phyloP scores from a whole-genome alignment of 306 rosid genomes.

The Malus asiatica region DNA sequence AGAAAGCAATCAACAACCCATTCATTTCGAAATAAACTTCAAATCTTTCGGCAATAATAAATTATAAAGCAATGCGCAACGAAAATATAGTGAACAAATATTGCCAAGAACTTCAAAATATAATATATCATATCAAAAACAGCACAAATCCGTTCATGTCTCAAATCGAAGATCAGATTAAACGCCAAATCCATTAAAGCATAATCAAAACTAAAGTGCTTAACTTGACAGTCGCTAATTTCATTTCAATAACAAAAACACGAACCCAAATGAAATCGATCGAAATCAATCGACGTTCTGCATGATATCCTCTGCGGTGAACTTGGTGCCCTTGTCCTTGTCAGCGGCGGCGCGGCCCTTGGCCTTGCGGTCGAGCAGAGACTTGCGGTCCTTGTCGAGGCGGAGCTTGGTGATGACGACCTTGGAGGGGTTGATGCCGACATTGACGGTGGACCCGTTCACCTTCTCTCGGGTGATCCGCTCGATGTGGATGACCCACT shows the following conservation, averaged over 20 bases:
- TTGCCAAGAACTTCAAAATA: not conserved
- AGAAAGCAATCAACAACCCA: not conserved
- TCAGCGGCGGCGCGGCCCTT: not conserved
- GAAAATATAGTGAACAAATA: fast-evolving
- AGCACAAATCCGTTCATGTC: not conserved
- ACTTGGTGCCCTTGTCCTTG: not conserved
- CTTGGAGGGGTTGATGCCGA: not conserved
- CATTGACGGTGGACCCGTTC: not conserved
- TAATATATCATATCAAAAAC: not conserved
- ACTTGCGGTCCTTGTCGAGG: not conserved
- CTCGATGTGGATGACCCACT: not conserved
- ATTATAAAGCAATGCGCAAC: not conserved
- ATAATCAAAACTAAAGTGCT: not conserved
- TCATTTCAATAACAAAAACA: not conserved
- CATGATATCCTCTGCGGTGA: not conserved
- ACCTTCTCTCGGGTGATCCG: not conserved
- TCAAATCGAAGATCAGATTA: not conserved
- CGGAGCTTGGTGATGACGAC: not conserved
- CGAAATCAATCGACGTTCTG: not conserved
- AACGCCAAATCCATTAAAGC: not conserved
- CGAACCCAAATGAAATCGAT: not conserved
- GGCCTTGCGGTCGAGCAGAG: not conserved
- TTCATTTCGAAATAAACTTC: not conserved
- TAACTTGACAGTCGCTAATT: not conserved
- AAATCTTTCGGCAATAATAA: not conserved